These are phyloP conservation scores for Tagetes patula DNA, from an alignment of 129 eudicot species.

Conservation along the genomic window DNA sequence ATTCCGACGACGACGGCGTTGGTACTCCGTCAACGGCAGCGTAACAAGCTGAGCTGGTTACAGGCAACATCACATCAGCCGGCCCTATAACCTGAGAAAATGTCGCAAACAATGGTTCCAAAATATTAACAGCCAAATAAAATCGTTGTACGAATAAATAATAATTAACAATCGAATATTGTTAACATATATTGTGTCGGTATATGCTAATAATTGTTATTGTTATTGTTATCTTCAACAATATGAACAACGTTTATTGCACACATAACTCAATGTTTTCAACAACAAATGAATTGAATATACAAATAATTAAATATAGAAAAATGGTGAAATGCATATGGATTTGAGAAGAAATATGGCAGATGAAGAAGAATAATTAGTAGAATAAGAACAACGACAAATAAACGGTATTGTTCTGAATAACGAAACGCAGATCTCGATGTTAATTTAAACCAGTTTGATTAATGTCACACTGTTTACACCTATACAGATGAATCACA, in stretches of 20 bases:
- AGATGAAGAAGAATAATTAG: conserved; percentile 22
- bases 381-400: conserved; percentile 31
- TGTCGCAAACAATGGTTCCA: conserved; percentile 32
- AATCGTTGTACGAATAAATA: conserved; percentile 18
- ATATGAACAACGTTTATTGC: conserved; percentile 13
- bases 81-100: conserved; percentile 27
- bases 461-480: conserved; percentile 1
- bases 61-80: conserved; percentile 33
- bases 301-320: not conserved
- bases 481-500: not conserved
- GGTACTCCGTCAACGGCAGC: conserved; percentile 20
- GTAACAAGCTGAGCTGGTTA: conserved; percentile 9
- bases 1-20: conserved; percentile 17
- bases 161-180: conserved; percentile 17
- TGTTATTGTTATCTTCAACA: not conserved
- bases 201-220: not conserved
- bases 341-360: conserved; percentile 27
- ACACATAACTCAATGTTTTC: not conserved
- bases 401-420: conserved; percentile 31
- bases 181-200: conserved; percentile 13
- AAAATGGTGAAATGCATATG: conserved; percentile 21
- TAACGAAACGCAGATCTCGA: conserved; percentile 31
- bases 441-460: not conserved
- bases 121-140: conserved; percentile 18
- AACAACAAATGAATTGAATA: not conserved